Evolutionary conservation across 2,329 filamentous ascomycete genomes (phyloP), one percentile per base, ranked within the genome.

Genomic region (Ilyonectria sp.): DNA sequence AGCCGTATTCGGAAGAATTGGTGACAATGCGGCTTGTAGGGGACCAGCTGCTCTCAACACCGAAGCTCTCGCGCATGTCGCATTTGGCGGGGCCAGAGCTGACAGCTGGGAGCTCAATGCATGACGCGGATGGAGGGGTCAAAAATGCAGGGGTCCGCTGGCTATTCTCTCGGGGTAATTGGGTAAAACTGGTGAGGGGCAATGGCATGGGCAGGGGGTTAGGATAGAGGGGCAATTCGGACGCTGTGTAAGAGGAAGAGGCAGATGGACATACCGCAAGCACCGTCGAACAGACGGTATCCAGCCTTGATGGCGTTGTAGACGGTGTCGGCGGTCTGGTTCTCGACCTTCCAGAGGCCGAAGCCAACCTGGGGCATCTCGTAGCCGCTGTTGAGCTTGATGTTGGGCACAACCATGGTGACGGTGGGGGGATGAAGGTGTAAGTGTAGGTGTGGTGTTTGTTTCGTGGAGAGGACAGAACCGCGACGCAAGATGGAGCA

Each of bases 271-370:
- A 79, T 83, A 89, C 87, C 87, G 75, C 85, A 88, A 63, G 88
- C 88, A 72, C 88, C 88, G 73, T 90, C 88, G 59, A 90, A 84
- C 46, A 90, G 81, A 74, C 88, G 85, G 81, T 90, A 90, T 46
- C 88, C 88, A 57, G 82, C 82, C 83, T 90, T 90, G 83, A 90
- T 90, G 77, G 89, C 89, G 70, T 94, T 91, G 86, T 95, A 95
- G 74, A 95, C 90, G 68, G 89, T 89, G 75, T 95, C 92, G 75
- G 93, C 90, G 62, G 89, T 90, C 60, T 89, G 87, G 73, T 92
- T 92, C 80, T 90, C 89, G 71, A 96, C 92, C 85, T 96, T 96
- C 93, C 93, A 96, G 73, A 95, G 87, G 67, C 92, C 92, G 79
- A 93, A 93, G 81, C 92, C 92, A 72, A 93, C 91, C 79, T 91